phyloP scores from a whole-genome alignment of 2,329 filamentous ascomycete species.

The Clonostachys rosea region DNA sequence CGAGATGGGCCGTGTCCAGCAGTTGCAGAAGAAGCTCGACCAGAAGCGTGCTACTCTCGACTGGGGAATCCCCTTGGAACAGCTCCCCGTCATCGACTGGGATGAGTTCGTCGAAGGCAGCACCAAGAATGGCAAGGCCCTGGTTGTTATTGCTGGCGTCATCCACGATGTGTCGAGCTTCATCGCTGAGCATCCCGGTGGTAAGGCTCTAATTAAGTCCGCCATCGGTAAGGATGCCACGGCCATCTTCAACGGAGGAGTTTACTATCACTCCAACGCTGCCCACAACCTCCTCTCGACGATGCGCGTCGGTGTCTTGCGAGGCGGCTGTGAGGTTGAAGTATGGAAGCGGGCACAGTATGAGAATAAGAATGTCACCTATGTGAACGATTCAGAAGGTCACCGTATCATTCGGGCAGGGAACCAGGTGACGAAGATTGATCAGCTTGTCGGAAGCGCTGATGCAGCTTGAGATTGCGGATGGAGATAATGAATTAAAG shows the following conservation, averaged over 20 bases:
- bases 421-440: conserved; percentile 77
- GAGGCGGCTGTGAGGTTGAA: conserved; percentile 83
- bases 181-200: conserved; percentile 84
- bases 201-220: conserved; percentile 78
- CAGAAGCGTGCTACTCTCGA: conserved; percentile 78
- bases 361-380: conserved; percentile 78
- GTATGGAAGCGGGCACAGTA: conserved; percentile 86
- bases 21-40: conserved; percentile 89
- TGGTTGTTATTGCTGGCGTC: conserved; percentile 76
- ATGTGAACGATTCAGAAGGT: conserved; percentile 76
- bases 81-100: conserved; percentile 82
- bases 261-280: conserved; percentile 86
- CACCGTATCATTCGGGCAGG: conserved; percentile 83
- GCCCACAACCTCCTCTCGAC: conserved; percentile 85
- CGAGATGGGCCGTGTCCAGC: conserved; percentile 85
- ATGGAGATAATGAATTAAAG: neutral
- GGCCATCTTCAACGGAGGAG: conserved; percentile 87
- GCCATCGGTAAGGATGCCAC: conserved; percentile 85
- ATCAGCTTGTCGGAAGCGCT: conserved; percentile 74
- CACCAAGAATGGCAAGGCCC: conserved; percentile 69
- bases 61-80: conserved; percentile 82
- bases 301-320: conserved; percentile 83
- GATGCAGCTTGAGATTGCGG: conserved; percentile 63
- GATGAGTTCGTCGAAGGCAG: conserved; percentile 74
- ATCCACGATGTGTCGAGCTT: conserved; percentile 82